phyloP scores from a whole-genome alignment of 2,329 filamentous ascomycete species.

The Albophoma yamanashiensis region DNA sequence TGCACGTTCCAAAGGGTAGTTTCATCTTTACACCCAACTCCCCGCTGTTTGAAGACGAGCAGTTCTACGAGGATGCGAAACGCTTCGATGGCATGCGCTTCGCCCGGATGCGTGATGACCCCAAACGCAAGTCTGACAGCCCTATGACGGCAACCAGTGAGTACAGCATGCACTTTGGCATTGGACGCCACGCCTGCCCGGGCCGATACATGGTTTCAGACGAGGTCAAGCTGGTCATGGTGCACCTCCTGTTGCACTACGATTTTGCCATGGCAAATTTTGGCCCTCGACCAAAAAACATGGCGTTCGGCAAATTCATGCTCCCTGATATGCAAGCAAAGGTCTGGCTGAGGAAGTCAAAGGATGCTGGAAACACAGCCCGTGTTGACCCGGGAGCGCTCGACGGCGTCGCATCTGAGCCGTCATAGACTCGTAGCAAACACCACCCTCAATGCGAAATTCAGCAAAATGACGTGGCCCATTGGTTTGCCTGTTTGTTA shows the following conservation, averaged over 20 bases:
- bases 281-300: constrained; percentile 4
- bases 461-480: neutral
- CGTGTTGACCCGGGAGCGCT: neutral
- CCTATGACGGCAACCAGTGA: constrained; percentile 5
- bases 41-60: constrained; percentile 5
- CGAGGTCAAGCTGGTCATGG: constrained; percentile 6
- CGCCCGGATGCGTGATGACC: constrained; percentile 4
- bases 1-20: constrained; percentile 5
- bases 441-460: no score
- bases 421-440: neutral
- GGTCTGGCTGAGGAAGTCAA: constrained; percentile 4
- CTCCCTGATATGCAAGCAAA: constrained; percentile 5
- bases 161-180: constrained; percentile 8
- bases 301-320: constrained; percentile 6
- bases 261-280: constrained; percentile 5
- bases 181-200: constrained; percentile 6
- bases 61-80: constrained; percentile 3
- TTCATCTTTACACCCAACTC: constrained; percentile 7
- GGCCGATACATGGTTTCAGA: constrained; percentile 7
- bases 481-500: no score
- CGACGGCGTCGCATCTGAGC: neutral
- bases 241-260: constrained; percentile 5
- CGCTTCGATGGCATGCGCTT: constrained; percentile 7
- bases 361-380: neutral
- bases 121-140: neutral